Evolutionary conservation across 2,329 filamentous ascomycete species (phyloP).

Genomic region (Fonsecaea nubica): DNA sequence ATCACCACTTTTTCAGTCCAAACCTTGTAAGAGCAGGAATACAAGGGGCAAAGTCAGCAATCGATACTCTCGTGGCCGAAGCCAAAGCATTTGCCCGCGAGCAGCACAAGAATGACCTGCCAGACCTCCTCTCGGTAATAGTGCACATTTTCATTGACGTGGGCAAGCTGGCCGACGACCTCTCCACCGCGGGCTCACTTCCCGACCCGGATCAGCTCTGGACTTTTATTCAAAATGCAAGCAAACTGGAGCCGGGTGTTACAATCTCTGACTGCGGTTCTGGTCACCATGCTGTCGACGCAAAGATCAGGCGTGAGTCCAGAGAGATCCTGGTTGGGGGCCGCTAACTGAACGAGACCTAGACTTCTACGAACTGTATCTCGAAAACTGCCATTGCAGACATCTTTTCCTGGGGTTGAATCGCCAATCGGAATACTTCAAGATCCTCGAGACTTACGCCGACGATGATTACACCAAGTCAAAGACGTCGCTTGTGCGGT

Average conservation of each 20-base stretch:
- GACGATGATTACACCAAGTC: slow-evolving; percentile 34
- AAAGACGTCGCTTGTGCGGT: slow-evolving; percentile 34
- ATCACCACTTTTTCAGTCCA: slow-evolving; percentile 33
- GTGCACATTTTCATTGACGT: slow-evolving; percentile 37
- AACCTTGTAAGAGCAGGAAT: slow-evolving; percentile 27
- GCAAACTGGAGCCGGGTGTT: slow-evolving; percentile 23
- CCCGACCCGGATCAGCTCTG: slow-evolving; percentile 28
- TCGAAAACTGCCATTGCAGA: slow-evolving; percentile 38
- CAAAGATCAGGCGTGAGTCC: slow-evolving; percentile 29
- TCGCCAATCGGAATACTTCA: slow-evolving; percentile 33
- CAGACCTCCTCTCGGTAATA: slow-evolving; percentile 28
- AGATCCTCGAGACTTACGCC: slow-evolving; percentile 31
- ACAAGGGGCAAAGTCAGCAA: slow-evolving; percentile 25
- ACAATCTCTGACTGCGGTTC: slow-evolving; percentile 34
- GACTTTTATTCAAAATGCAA: slow-evolving; percentile 32
- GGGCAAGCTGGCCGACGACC: slow-evolving; percentile 30
- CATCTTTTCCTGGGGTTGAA: slow-evolving; percentile 35
- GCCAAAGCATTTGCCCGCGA: slow-evolving; percentile 28
- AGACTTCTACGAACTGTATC: slow-evolving; percentile 36
- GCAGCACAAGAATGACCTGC: slow-evolving; percentile 36
- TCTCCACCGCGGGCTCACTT: slow-evolving; percentile 25
- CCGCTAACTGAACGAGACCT: slow-evolving; percentile 19
- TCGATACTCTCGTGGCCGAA: slow-evolving; percentile 22
- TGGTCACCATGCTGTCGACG: slow-evolving; percentile 24
- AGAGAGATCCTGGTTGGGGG: background rate